A percentile compares a stretch with the other conserved stretches of the same genome.
Evolutionary conservation across 257 asterid genomes (phyloP).

Genomic region (Thymus mandschuricus): DNA sequence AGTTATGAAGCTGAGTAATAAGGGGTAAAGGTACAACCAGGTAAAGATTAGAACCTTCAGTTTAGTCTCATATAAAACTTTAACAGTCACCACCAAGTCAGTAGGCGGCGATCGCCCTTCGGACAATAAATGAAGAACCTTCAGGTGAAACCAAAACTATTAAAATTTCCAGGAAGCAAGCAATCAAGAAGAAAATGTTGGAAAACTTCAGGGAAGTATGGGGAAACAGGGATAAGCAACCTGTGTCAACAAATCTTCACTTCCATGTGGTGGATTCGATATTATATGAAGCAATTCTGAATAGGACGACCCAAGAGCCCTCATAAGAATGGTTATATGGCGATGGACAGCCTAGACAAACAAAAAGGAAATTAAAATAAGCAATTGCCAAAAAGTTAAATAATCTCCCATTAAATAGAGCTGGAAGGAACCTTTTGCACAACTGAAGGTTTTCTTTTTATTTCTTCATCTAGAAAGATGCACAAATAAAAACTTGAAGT

Average conservation of each 20-base stretch:
- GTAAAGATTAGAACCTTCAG: conserved; percentile 59
- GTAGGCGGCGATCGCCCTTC: conserved; percentile 86
- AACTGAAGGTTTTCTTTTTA: conserved; percentile 7
- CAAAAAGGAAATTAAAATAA: conserved; percentile 7
- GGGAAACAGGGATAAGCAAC: conserved; percentile 43
- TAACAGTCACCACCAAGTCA: conserved; percentile 77
- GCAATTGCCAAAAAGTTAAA: neutral
- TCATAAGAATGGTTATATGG: conserved; percentile 75
- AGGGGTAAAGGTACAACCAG: conserved; percentile 10
- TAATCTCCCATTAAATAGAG: conserved; percentile 23
- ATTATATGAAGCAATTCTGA: conserved; percentile 77
- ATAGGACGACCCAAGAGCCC: conserved; percentile 71
- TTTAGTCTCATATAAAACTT: conserved; percentile 78
- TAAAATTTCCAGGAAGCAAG: conserved; percentile 35
- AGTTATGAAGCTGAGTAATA: conserved; percentile 23
- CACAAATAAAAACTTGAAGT: conserved; percentile 2
- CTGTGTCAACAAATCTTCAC: conserved; percentile 86
- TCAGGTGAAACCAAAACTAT: conserved; percentile 34
- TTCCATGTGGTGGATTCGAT: conserved; percentile 91
- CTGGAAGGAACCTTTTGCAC: neutral
- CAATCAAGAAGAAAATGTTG: conserved; percentile 28
- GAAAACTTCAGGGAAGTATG: conserved; percentile 11
- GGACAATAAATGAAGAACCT: conserved; percentile 81
- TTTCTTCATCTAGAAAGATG: conserved; percentile 7
- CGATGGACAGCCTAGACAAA: conserved; percentile 86